A percentile compares a stretch with the other conserved stretches of the same genome.
Conservation (phyloP, 257 asterid species). For the Handroanthus guayacan region DNA sequence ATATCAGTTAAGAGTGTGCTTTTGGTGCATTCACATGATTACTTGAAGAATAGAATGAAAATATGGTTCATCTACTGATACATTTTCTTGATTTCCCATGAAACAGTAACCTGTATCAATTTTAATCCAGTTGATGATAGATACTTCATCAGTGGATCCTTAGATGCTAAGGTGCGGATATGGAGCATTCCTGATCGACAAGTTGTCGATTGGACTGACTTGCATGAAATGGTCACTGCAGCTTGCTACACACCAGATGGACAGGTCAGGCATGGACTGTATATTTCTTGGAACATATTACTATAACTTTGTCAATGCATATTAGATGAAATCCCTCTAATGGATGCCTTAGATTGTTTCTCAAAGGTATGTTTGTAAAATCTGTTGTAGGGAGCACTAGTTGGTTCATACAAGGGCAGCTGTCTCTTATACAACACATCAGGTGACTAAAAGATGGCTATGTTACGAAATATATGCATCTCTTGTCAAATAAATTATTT, state of each 20-base stretch:
- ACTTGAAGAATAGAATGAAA: slow-evolving; percentile 5
- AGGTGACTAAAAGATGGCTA: slow-evolving; percentile 53
- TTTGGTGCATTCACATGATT: slow-evolving; percentile 30
- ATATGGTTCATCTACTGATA: slow-evolving; percentile 39
- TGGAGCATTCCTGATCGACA: slow-evolving; percentile 96
- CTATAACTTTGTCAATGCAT: slow-evolving; percentile 35
- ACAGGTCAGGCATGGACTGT: slow-evolving; percentile 65
- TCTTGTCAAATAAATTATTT: slow-evolving; percentile 31
- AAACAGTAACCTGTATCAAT: slow-evolving; percentile 98
- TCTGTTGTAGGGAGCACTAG: slow-evolving; percentile 80
- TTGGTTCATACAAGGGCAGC: slow-evolving; percentile 98
- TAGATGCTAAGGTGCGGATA: slow-evolving; percentile 97
- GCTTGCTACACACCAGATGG: slow-evolving; percentile 99
- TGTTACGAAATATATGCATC: slow-evolving; percentile 24
- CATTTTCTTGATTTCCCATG: slow-evolving; percentile 45
- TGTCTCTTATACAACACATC: slow-evolving; percentile 82
- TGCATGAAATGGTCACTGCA: slow-evolving; percentile 99
- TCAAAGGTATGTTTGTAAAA: slow-evolving; percentile 34
- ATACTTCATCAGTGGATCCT: slow-evolving; percentile 98
- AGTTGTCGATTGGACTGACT: slow-evolving; percentile 98
- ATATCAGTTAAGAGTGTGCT: background rate
- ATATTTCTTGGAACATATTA: slow-evolving; percentile 20
- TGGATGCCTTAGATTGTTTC: slow-evolving; percentile 26
- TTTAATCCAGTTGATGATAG: slow-evolving; percentile 96
- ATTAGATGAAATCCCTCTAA: slow-evolving; percentile 3